Evolutionary conservation across 1,139 yeast species (phyloP).

Genomic region (Blastobotrys petasosporus): DNA sequence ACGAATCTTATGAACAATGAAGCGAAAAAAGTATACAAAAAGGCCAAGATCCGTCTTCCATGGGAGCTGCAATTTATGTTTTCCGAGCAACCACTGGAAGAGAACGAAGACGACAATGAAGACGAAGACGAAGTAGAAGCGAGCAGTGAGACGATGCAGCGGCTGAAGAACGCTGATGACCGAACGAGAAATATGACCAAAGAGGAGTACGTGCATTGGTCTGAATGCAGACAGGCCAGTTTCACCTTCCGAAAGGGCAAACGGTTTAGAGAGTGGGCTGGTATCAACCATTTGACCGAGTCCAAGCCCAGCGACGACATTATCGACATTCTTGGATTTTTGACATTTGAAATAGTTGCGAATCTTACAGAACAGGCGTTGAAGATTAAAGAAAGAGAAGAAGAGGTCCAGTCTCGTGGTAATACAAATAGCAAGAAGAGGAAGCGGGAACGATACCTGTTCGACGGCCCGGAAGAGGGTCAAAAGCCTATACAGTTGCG

Average conservation of each 20-base stretch:
- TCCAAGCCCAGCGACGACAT: conserved; percentile 95
- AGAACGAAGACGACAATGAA: conserved; percentile 60
- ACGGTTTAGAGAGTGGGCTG: conserved; percentile 95
- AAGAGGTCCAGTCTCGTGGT: conserved; percentile 36
- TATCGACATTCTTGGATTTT: conserved; percentile 87
- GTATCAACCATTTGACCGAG: conserved; percentile 75
- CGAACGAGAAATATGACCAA: conserved; percentile 89
- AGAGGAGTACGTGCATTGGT: conserved; percentile 98
- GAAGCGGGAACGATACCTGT: conserved; percentile 53
- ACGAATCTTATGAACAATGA: conserved; percentile 35
- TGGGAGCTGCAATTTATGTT: conserved; percentile 97
- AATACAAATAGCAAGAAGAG: conserved; percentile 28
- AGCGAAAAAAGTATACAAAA: conserved; percentile 61
- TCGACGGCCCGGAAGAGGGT: conserved; percentile 87
- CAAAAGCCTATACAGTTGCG: conserved; percentile 75
- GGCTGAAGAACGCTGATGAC: conserved; percentile 90
- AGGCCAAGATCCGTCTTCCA: conserved; percentile 77
- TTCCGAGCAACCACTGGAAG: conserved; percentile 77
- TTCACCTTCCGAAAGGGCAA: conserved; percentile 91
- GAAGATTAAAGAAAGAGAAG: conserved; percentile 68
- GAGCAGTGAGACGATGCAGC: conserved; percentile 74
- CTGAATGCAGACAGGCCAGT: conserved; percentile 96
- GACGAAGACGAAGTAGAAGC: conserved; percentile 92
- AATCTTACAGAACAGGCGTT: conserved; percentile 89
- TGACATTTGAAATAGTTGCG: conserved; percentile 95